Percentiles rank a stretch among this genome's conserved stretches.
Evolutionary conservation across 805 yeast species (phyloP).

Genomic region (Wickerhamiella slavikovae): DNA sequence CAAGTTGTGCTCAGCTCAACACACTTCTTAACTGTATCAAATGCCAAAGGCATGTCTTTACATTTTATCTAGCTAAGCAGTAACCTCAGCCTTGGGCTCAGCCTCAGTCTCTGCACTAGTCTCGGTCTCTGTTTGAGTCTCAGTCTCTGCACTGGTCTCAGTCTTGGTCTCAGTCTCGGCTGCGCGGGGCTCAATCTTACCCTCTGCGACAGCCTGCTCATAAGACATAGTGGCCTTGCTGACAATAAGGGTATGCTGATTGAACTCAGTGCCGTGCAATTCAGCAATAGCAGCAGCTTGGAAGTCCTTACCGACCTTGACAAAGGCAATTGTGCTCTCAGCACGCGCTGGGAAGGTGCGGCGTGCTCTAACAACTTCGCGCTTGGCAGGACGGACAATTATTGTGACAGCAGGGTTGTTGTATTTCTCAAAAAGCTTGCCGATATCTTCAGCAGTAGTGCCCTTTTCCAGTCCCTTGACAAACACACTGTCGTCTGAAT

Average conservation of each 20-base stretch:
- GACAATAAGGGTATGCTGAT: constrained; percentile 45
- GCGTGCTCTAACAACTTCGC: constrained; percentile 3
- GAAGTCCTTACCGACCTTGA: constrained; percentile 34
- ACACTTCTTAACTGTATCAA: no score
- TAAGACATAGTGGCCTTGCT: constrained; percentile 16
- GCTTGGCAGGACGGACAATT: constrained; percentile 4
- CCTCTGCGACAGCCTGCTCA: neutral
- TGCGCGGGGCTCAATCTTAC: neutral
- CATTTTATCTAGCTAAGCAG: no score
- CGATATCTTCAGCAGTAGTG: constrained; percentile 27
- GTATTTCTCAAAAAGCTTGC: constrained; percentile 19
- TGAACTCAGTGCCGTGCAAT: constrained; percentile 43
- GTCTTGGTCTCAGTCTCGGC: neutral
- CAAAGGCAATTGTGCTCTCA: constrained; percentile 26
- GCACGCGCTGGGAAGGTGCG: constrained; percentile 7
- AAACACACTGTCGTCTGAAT: constrained; percentile 37
- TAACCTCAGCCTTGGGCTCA: no score
- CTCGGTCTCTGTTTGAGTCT: neutral
- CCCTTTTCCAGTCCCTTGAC: constrained; percentile 37
- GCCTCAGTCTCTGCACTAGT: neutral
- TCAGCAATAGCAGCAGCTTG: constrained; percentile 55
- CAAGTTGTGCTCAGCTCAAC: no score
- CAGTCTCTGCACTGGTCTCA: neutral
- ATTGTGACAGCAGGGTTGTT: constrained; percentile 17
- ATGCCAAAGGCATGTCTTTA: no score